These are phyloP conservation scores for Fusarium caatingaense DNA, from an alignment of 2,329 filamentous ascomycete species.

Conservation along the genomic window DNA sequence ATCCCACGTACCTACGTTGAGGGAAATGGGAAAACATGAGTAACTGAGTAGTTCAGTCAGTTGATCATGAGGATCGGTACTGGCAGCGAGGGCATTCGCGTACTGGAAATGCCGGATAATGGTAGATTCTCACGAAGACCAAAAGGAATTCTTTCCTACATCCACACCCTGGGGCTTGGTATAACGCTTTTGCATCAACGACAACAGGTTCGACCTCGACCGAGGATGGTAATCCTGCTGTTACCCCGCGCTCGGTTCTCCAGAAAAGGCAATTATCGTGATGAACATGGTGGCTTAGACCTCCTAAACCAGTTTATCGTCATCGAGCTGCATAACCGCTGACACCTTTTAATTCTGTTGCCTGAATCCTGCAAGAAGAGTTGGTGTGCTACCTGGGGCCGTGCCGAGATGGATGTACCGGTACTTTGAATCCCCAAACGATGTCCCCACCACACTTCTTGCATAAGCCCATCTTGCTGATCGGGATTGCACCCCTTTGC, in stretches of 20 bases:
- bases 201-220: not conserved
- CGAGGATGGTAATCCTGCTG: not conserved
- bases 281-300: not conserved
- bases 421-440: not conserved
- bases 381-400: not conserved
- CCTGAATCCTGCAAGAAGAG: not conserved
- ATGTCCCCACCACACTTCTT: not conserved
- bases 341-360: not conserved
- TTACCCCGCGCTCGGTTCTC: not conserved
- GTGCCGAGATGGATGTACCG: not conserved
- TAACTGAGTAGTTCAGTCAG: too few species aligned
- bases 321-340: not conserved
- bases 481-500: not conserved
- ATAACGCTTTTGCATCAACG: not conserved
- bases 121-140: not conserved
- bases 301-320: not conserved
- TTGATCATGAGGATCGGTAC: too few species aligned
- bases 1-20: too few species aligned
- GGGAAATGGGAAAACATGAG: too few species aligned
- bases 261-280: not conserved
- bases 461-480: not conserved
- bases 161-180: not conserved
- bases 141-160: not conserved
- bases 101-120: not conserved
- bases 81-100: too few species aligned